These are phyloP conservation scores for Rhododendron williamsianum DNA, from an alignment of 148 eudicot genomes.

Conservation along the genomic window DNA sequence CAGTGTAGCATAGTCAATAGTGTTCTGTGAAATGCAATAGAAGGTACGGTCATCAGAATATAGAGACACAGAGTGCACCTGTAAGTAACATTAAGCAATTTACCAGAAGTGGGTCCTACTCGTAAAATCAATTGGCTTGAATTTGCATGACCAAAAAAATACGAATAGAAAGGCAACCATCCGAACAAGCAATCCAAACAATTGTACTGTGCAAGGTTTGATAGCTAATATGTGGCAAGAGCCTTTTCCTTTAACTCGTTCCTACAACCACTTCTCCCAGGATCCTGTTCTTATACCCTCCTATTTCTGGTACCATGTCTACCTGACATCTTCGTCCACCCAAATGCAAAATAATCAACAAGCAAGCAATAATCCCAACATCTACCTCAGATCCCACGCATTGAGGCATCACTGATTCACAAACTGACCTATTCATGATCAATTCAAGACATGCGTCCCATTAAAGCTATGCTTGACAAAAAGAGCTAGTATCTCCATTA, in stretches of 20 bases:
- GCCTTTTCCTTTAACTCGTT: neutral
- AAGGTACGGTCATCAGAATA: neutral
- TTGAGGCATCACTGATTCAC: neutral
- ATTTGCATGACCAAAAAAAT: neutral
- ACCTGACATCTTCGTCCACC: neutral
- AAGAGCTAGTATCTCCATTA: neutral
- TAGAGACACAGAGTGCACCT: neutral
- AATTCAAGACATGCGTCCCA: neutral
- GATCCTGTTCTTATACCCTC: neutral
- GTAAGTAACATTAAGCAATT: neutral
- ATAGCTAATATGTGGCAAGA: neutral
- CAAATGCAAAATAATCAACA: neutral
- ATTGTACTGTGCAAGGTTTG: neutral
- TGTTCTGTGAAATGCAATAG: constrained; percentile 40
- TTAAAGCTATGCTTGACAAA: neutral
- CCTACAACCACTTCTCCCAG: neutral
- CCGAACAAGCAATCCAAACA: neutral
- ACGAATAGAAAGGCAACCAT: neutral
- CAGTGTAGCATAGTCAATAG: constrained; percentile 72
- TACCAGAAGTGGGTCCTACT: neutral
- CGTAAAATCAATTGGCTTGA: neutral
- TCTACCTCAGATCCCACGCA: neutral
- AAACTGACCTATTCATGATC: neutral
- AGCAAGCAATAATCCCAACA: constrained; percentile 1
- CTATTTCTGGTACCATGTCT: neutral